phyloP scores from a whole-genome alignment of 805 yeast genomes.

The Yamadazyma kitorensis region DNA sequence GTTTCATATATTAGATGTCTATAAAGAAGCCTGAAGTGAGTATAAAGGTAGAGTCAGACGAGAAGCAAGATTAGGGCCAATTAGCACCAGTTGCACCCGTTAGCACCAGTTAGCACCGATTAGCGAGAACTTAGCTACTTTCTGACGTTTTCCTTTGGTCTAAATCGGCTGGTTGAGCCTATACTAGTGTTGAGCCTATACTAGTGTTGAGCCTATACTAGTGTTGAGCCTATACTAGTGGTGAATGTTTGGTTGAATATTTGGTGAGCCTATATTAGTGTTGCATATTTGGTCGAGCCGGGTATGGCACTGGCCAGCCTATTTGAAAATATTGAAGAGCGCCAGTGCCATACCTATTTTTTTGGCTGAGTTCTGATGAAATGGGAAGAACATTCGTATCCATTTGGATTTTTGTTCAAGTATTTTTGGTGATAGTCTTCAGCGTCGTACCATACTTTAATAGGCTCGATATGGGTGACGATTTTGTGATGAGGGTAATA shows the following conservation, averaged over 20 bases:
- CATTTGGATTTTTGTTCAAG: slow-evolving; percentile 73
- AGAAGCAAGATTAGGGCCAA: too few species aligned
- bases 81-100: background rate
- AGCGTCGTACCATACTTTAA: slow-evolving; percentile 81
- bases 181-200: background rate
- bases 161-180: background rate
- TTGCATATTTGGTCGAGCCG: too few species aligned
- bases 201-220: background rate
- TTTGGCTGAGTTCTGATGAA: slow-evolving; percentile 65
- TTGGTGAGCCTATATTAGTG: too few species aligned
- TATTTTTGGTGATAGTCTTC: slow-evolving; percentile 92
- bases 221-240: background rate
- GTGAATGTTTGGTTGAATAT: too few species aligned
- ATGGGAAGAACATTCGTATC: slow-evolving; percentile 91
- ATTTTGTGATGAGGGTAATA: slow-evolving; percentile 75
- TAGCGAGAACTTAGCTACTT: background rate
- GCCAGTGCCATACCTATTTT: slow-evolving; percentile 15
- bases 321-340: background rate
- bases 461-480: slow-evolving; percentile 67
- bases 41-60: too few species aligned
- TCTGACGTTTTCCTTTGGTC: background rate
- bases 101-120: background rate
- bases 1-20: too few species aligned
- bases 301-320: background rate
- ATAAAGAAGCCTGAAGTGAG: too few species aligned